Percentiles rank a stretch among this genome's conserved stretches.
Evolutionary conservation across 192 early-diverging fungal genomes (phyloP).

Genomic region (Spizellomyces punctatus): DNA sequence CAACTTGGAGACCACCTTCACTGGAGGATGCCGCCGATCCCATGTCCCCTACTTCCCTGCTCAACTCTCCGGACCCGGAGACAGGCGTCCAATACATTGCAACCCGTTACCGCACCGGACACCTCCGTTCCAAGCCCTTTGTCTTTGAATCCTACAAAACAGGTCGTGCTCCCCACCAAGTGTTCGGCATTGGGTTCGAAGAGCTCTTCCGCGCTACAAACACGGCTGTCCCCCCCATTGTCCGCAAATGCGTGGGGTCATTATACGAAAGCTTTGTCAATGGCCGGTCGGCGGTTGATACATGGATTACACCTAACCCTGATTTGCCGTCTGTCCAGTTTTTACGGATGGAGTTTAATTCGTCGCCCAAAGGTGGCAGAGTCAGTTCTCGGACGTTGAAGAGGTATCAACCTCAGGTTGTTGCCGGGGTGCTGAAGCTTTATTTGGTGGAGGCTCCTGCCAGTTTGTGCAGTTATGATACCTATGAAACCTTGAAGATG

Average conservation of each 20-base stretch:
- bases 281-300: constrained; percentile 29
- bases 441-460: constrained; percentile 39
- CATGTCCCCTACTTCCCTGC: background rate
- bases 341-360: constrained; percentile 39
- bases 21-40: background rate
- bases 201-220: constrained; percentile 26
- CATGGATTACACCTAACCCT: constrained; percentile 37
- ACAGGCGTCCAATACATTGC: constrained; percentile 26
- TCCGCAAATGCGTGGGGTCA: constrained; percentile 29
- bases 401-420: constrained; percentile 24
- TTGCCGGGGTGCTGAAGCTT: constrained; percentile 39
- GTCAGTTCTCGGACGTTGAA: constrained; percentile 6
- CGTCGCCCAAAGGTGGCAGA: background rate
- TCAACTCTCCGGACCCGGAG: constrained; percentile 22
- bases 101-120: constrained; percentile 32
- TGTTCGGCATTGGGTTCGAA: constrained; percentile 40
- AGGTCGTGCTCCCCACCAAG: constrained; percentile 23
- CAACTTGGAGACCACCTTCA: constrained; percentile 15
- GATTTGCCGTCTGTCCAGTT: constrained; percentile 45
- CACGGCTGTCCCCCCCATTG: constrained; percentile 31
- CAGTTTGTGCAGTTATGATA: constrained; percentile 27
- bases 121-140: constrained; percentile 26
- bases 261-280: constrained; percentile 30
- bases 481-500: constrained; percentile 36
- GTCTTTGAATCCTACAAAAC: constrained; percentile 27